Percentiles rank a stretch among this genome's conserved stretches.
phyloP scores from a whole-genome alignment of 2,329 filamentous ascomycete genomes.

The Elsinoe perseae region DNA sequence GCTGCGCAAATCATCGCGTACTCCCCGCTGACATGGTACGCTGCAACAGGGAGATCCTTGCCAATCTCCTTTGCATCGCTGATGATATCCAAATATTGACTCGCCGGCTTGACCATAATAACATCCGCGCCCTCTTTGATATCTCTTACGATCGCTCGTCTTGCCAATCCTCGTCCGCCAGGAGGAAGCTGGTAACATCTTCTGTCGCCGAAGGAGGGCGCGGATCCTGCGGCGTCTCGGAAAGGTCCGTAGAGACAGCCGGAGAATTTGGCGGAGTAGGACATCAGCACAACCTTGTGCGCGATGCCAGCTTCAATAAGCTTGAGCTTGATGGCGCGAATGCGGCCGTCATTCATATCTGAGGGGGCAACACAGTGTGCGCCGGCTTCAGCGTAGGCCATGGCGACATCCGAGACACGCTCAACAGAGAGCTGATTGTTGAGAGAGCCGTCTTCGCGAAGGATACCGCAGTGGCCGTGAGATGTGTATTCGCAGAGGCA shows the following conservation, averaged over 20 bases:
- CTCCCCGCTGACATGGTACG: constrained; percentile 95
- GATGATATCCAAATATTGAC: constrained; percentile 94
- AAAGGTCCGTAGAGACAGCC: constrained; percentile 96
- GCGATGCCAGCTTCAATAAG: constrained; percentile 90
- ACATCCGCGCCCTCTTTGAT: constrained; percentile 92
- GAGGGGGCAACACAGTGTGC: constrained; percentile 95
- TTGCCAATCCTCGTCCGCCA: constrained; percentile 81
- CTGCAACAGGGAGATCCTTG: constrained; percentile 82
- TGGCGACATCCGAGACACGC: constrained; percentile 92
- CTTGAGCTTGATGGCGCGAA: constrained; percentile 96
- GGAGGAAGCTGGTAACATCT: constrained; percentile 95
- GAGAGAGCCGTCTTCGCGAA: constrained; percentile 82
- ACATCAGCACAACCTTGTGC: constrained; percentile 89
- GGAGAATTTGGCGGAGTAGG: constrained; percentile 95
- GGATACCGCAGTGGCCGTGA: constrained; percentile 93
- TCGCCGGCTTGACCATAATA: constrained; percentile 98
- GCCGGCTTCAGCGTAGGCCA: constrained; percentile 90
- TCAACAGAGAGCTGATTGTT: constrained; percentile 93
- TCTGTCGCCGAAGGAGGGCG: constrained; percentile 85
- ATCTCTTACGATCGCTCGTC: constrained; percentile 82
- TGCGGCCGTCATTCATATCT: constrained; percentile 98
- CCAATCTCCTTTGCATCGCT: constrained; percentile 93
- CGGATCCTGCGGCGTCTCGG: constrained; percentile 87
- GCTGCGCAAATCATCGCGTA: constrained; percentile 97
- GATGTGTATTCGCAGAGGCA: constrained; percentile 98